phyloP scores from a whole-genome alignment of 306 rosid species.

The Acacia crassicarpa region DNA sequence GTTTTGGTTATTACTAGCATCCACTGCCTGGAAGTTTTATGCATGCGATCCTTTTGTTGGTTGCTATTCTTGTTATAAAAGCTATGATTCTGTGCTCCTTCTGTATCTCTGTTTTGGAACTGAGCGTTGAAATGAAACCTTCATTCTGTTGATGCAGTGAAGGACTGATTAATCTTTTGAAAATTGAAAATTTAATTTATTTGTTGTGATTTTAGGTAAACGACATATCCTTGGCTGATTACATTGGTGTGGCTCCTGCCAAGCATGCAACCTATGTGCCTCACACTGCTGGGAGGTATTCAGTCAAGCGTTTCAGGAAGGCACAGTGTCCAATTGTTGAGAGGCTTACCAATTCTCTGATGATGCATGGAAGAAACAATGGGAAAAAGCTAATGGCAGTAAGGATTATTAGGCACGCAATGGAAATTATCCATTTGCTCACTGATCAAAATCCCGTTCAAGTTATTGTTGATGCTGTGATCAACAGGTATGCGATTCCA shows the following conservation, averaged over 20 bases:
- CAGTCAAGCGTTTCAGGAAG: constrained; percentile 43
- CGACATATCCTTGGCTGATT: constrained; percentile 37
- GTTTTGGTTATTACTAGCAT: background rate
- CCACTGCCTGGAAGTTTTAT: background rate
- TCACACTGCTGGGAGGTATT: constrained; percentile 47
- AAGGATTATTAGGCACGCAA: constrained; percentile 39
- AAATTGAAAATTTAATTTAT: background rate
- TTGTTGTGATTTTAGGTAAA: constrained; percentile 23
- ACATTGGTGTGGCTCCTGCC: constrained; percentile 37
- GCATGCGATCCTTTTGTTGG: too few species aligned
- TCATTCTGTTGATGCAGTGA: background rate
- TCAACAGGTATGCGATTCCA: constrained; percentile 32
- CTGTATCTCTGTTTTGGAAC: background rate
- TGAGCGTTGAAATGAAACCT: background rate
- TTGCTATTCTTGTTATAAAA: background rate
- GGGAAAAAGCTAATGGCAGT: constrained; percentile 44
- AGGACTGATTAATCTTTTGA: background rate
- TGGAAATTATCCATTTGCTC: constrained; percentile 46
- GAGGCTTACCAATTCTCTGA: constrained; percentile 45
- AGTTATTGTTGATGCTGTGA: constrained; percentile 42
- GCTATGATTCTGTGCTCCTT: background rate
- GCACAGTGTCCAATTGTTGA: constrained; percentile 44
- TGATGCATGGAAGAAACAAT: constrained; percentile 43
- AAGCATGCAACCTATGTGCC: constrained; percentile 44
- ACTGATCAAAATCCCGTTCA: constrained; percentile 44